Evolutionary conservation across 192 early-diverging fungal genomes (phyloP), one percentile per base, ranked within the genome.

Genomic region (Kickxella alabastrina): DNA sequence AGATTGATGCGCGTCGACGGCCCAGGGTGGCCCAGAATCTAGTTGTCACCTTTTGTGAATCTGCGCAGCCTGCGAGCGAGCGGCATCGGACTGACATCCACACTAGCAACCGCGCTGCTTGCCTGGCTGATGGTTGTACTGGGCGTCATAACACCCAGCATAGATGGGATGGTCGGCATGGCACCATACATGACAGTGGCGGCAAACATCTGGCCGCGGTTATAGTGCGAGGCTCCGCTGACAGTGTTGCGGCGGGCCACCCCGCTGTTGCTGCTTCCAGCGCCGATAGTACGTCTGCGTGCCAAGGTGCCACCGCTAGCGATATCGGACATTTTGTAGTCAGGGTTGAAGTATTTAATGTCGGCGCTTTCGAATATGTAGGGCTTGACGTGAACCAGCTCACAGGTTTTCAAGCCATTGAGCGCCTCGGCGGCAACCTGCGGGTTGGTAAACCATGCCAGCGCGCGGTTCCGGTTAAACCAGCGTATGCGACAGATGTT

Each of bases 401-500:
- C 74, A 51, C 63, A 66, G 2, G 74, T 69, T 34, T 49, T 43
- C 35, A 77, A 47, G 22, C 58, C 68, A 13, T 77, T 56, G 6
- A 77, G 62, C 12, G 74, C 74, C 57, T 69, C 62, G 15, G 62
- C 43, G 13, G 63, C 74, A 24, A 62, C 35, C 48, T 58, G 37
- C 10, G 74, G 51, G 57, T 59, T 62, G 45, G 74, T 69, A 50
- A 77, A 77, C 74, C 74, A 77, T 15, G 74, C 74, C 29, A 77
- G 32, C 5, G 74, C 74, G 25, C 67, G 62, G 67, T 70, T 77
- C 43, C 67, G 62, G 63, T 77, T 77, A 52, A 77, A 77, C 74
- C 74, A 77, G 54, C 70, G 69, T 57, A 77, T 77, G 42, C 74
- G 49, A n/a, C 69, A 67, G 32, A 77, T 77, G 67, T 70, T 77